Conservation (phyloP, 2,329 filamentous ascomycete genomes). For the Fusarium haematococcum region DNA sequence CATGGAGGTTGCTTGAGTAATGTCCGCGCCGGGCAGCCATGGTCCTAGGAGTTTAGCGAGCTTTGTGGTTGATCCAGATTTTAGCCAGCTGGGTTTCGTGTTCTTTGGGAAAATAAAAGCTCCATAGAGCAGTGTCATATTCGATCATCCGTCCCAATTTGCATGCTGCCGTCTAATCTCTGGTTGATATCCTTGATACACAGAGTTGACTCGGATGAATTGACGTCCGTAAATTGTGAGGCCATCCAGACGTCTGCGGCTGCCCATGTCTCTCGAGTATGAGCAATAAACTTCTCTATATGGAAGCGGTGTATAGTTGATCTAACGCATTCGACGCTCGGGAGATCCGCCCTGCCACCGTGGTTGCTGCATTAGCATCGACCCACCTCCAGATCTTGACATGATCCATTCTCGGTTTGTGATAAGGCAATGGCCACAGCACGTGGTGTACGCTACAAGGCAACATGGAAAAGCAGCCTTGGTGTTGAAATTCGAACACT, state of each 20-base stretch:
- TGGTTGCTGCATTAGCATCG: not conserved
- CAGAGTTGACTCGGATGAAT: not conserved
- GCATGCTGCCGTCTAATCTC: not conserved
- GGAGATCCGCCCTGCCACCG: not conserved
- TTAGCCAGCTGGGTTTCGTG: not conserved
- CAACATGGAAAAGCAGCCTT: not conserved
- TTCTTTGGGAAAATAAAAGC: not conserved
- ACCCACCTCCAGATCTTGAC: slow-evolving; percentile 8
- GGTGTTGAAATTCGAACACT: not conserved
- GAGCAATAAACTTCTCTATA: not conserved
- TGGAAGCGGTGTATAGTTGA: slow-evolving; percentile 3
- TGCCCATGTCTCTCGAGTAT: not conserved
- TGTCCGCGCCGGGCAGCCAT: not conserved
- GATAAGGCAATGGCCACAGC: not conserved
- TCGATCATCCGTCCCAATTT: not conserved
- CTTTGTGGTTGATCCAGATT: slow-evolving; percentile 1
- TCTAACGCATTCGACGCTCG: not conserved
- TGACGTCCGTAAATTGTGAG: not conserved
- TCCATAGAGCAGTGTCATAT: slow-evolving; percentile 1
- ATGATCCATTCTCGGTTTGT: slow-evolving; percentile 1
- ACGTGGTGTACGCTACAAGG: not conserved
- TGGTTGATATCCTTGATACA: not conserved
- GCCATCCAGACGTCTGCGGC: not conserved
- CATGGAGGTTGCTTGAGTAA: not conserved
- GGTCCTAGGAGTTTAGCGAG: not conserved